Conservation (phyloP, 345 rosid species). For the Abelmoschus esculentus region DNA sequence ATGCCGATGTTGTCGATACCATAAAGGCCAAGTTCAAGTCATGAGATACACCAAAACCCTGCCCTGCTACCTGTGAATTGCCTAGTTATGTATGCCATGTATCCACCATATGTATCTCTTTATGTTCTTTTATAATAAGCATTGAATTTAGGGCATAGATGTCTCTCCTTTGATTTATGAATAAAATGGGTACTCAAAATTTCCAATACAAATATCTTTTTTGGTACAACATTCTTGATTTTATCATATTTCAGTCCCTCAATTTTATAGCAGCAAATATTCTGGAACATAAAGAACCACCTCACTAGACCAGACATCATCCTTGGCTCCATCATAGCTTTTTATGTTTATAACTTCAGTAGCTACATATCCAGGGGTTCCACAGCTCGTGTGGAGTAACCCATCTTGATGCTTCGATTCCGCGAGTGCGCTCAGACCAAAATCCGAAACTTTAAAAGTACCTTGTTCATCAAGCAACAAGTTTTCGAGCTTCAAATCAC, state of each 20-base stretch:
- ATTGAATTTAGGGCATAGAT: not conserved
- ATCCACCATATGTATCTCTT: not conserved
- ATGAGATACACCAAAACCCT: not conserved
- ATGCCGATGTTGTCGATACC: slow-evolving; percentile 23
- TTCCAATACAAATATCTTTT: not conserved
- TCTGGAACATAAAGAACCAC: no score
- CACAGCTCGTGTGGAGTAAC: slow-evolving; percentile 22
- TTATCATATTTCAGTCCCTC: not conserved
- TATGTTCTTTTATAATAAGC: not conserved
- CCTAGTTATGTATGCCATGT: not conserved
- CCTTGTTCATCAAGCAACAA: slow-evolving; percentile 22
- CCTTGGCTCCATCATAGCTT: no score
- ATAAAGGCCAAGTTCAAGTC: slow-evolving; percentile 46
- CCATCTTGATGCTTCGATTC: slow-evolving; percentile 23
- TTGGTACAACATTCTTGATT: not conserved
- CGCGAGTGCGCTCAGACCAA: slow-evolving; percentile 22
- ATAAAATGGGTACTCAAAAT: not conserved
- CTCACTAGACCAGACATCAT: no score
- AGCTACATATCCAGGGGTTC: slow-evolving; percentile 19
- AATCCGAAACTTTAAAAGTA: slow-evolving; percentile 19
- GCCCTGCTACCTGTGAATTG: not conserved
- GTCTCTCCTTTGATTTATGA: not conserved
- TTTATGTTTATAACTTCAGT: slow-evolving; percentile 11
- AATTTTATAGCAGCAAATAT: no score
- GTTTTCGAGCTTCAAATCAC: slow-evolving; percentile 26